These are phyloP conservation scores for Poa annua DNA, from an alignment of 176 grass and related monocot species.

Conservation along the genomic window DNA sequence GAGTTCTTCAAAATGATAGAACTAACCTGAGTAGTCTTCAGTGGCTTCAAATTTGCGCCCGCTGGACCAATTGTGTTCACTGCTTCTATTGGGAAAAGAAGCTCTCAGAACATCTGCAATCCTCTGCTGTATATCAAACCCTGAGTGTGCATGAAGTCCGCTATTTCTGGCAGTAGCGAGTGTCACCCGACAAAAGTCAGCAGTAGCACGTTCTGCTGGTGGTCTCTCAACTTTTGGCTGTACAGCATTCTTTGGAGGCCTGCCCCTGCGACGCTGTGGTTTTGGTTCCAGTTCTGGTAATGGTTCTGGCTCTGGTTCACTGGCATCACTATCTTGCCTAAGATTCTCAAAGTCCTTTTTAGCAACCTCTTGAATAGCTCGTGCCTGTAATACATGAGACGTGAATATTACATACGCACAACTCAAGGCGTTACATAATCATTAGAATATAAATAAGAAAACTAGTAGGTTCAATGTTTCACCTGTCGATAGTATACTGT, in stretches of 20 bases:
- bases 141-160: constrained; percentile 38
- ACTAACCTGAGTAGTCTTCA: constrained; percentile 76
- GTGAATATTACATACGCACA: constrained; percentile 26
- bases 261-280: constrained; percentile 68
- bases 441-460: constrained; percentile 11
- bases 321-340: constrained; percentile 91
- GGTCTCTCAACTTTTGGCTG: constrained; percentile 68
- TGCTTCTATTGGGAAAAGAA: constrained; percentile 57
- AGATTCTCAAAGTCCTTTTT: constrained; percentile 97
- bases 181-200: constrained; percentile 57
- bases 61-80: constrained; percentile 57
- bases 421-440: background rate
- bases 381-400: constrained; percentile 59
- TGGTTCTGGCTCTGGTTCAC: constrained; percentile 63
- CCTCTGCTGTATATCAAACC: constrained; percentile 56
- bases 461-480: constrained; percentile 17
- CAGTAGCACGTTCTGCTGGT: constrained; percentile 52
- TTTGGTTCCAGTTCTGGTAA: constrained; percentile 69
- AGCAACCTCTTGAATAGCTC: constrained; percentile 93
- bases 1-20: constrained; percentile 5
- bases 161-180: constrained; percentile 60
- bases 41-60: constrained; percentile 58
- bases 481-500: constrained; percentile 97
- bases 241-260: constrained; percentile 69
- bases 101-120: constrained; percentile 57